phyloP scores from a whole-genome alignment of 2,329 filamentous ascomycete genomes.

The Alternaria tenuissima region DNA sequence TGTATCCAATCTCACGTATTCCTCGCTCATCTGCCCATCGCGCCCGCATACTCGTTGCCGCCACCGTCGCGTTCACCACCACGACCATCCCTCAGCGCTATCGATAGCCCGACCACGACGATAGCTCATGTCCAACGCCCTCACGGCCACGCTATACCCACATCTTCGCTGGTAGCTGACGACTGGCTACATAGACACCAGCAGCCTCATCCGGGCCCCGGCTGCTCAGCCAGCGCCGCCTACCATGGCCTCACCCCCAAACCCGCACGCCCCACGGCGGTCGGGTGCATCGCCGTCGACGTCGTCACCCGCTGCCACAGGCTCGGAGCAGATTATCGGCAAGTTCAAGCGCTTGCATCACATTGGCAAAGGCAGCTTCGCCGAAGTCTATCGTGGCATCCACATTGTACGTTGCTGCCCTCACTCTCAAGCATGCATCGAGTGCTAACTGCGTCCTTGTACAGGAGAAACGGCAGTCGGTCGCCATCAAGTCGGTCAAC shows the following conservation, averaged over 20 bases:
- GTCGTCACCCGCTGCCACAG: constrained; percentile 32
- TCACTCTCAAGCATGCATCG: neutral
- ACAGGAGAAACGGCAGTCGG: constrained; percentile 79
- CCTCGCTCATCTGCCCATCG: neutral
- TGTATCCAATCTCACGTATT: neutral
- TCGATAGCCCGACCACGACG: constrained; percentile 18
- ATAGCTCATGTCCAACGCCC: constrained; percentile 50
- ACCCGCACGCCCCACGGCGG: constrained; percentile 46
- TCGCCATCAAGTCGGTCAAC: constrained; percentile 97
- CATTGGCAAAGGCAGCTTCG: constrained; percentile 98
- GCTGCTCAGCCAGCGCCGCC: constrained; percentile 44
- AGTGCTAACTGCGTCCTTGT: constrained; percentile 21
- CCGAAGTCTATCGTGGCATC: constrained; percentile 87
- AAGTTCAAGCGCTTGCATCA: constrained; percentile 84
- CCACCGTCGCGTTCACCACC: constrained; percentile 11
- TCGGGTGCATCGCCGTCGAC: constrained; percentile 47
- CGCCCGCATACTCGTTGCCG: constrained; percentile 7
- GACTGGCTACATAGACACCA: constrained; percentile 11
- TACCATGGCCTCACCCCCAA: constrained; percentile 46
- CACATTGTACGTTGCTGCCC: constrained; percentile 70
- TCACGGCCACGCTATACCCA: constrained; percentile 50
- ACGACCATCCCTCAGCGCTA: constrained; percentile 14
- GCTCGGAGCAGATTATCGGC: constrained; percentile 63
- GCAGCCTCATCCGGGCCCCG: constrained; percentile 25
- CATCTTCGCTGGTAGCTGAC: constrained; percentile 50